Base-by-base conservation (phyloP, 805 yeast genomes). In the Wickerhamomyces queroliae region DNA sequence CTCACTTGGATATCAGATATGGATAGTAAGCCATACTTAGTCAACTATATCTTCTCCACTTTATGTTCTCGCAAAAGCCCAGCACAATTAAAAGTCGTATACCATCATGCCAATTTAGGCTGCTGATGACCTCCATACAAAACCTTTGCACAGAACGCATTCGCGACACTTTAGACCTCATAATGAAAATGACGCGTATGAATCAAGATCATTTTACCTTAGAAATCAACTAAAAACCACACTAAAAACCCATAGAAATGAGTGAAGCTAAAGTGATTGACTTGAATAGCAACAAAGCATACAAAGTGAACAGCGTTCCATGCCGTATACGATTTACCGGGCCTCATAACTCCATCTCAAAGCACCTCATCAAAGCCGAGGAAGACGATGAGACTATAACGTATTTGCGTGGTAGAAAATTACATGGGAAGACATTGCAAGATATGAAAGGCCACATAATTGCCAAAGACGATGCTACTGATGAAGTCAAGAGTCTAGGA, bases 371-470 rank as follows among this genome's bases (percentile, higher is more conserved):
- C 13, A 45, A 46, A 32, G 41, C 33, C 7, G 42, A 35, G 34
- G 23, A 39, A 32, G 31, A 40, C 8, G 31, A 34, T 4, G 35
- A 43, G 19, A 39, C 45, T 4, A 48, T 55, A 1, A 55, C 58
- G 2, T 63, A 62, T 38, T 27, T 64, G 17, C 51, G 69, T 42
- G 69, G 69, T 6, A 47, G 66, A 24, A 64, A 64, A 35, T 45
- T 64, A 2, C 42, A 52, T 6, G 69, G 69, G 2, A 43, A 50
- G 22, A 36, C 38, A 20, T 26, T 56, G 10, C 25, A 24, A 7
- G 6, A 37, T 8, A 4, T 34, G 9, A 32, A 37, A 8, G 58
- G 56, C 1, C 39, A 47, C n/a, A 18, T 61, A 3, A 24, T 57
- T 5, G 37, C 43, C 17, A 54, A 39, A 15, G 48, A 52, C 13